Evolutionary conservation across 2,329 filamentous ascomycete genomes (phyloP), one percentile per base, ranked within the genome.

Genomic region (Pseudocercospora fuligena): DNA sequence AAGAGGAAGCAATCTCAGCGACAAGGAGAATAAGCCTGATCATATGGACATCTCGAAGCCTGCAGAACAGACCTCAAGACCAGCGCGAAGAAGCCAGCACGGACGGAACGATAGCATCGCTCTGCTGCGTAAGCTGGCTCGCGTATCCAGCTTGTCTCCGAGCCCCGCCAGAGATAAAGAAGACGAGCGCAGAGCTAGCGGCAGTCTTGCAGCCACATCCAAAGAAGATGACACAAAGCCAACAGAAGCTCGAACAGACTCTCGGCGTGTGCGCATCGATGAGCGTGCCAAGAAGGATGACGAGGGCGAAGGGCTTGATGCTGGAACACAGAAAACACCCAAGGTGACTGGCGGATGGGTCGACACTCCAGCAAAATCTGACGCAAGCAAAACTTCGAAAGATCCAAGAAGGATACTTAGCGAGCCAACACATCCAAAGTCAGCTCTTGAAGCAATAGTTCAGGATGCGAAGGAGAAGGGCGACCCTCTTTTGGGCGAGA

Each of bases 81-180:
- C 54, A 51, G 40, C 40, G 27, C 61, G 58, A 36, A 54, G 29
- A n/a, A 21, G 33, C 27, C 63, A 61, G 12, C 76, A 79, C 60
- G 73, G 76, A 33, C 77, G 80, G 43, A 76, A 79, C 49, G 82
- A 83, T 70, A 84, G 82, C 5, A 77, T 82, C 66, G 78, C 81
- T 66, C 73, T 85, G 23, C 74, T 85, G 56, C 78, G 80, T 68
- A 78, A 79, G 63, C 75, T 85, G 9, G 81, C 83, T 1, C 76
- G 81, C 68, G 81, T 77, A 1, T 80, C 82, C 6, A 84, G 81
- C 64, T 69, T 73, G 53, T 84, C 82, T 33, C 82, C 83, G 3
- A 83, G 80, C 67, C 81, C 82, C 36, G 76, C 71, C 23, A 77
- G 76, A 60, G 58, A 66, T 27, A 66, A 64, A 40, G 21, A 29